Conservation (phyloP, 2,329 filamentous ascomycete genomes). For the Alternaria ventricosa region DNA sequence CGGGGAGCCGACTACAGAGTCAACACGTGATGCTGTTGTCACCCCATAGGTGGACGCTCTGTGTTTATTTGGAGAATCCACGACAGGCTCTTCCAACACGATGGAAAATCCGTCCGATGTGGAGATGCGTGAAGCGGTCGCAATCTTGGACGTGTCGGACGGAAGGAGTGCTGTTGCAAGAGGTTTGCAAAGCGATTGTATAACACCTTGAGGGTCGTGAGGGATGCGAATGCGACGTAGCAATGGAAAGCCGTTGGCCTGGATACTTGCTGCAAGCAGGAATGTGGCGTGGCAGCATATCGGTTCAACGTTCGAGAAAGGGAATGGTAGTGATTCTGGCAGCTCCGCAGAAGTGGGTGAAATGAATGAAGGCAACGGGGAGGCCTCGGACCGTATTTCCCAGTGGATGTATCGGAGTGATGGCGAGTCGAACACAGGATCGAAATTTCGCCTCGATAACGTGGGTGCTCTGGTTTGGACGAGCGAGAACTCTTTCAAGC, state of each 20-base stretch:
- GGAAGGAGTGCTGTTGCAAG: constrained; percentile 61
- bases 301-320: constrained; percentile 45
- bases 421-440: constrained; percentile 57
- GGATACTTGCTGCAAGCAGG: constrained; percentile 69
- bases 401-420: constrained; percentile 63
- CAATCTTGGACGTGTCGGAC: constrained; percentile 29
- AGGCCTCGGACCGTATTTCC: constrained; percentile 58
- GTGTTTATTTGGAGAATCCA: not conserved
- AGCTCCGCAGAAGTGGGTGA: constrained; percentile 2
- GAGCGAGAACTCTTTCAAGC: constrained; percentile 59
- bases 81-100: not conserved
- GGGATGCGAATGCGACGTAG: constrained; percentile 68
- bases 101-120: not conserved
- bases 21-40: constrained; percentile 20
- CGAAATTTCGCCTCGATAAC: constrained; percentile 50
- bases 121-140: constrained; percentile 9
- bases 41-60: not conserved
- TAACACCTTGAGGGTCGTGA: constrained; percentile 71
- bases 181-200: constrained; percentile 73
- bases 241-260: constrained; percentile 66
- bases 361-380: constrained; percentile 17
- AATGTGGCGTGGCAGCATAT: constrained; percentile 63
- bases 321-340: constrained; percentile 14
- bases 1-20: constrained; percentile 27
- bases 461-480: constrained; percentile 59